Evolutionary conservation across 2,329 filamentous ascomycete species (phyloP), one percentile per base, ranked within the genome.

Genomic region (Drechslera avenae): DNA sequence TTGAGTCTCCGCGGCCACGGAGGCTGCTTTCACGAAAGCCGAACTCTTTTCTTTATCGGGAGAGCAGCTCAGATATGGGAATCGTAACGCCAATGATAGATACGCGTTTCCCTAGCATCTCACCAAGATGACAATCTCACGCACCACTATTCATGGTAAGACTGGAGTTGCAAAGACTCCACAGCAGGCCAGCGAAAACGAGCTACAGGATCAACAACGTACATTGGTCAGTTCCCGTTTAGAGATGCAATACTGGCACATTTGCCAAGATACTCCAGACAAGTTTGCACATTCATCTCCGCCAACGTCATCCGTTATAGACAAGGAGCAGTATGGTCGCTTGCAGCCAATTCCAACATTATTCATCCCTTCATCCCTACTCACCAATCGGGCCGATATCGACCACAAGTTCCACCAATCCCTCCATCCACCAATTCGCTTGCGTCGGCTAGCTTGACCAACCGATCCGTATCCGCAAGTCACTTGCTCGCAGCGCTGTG

Each of bases 331-430:
- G 4, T 41, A 31, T 23, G 33, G 21, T 31, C 18, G 26, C 42
- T 39, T 33, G 30, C 39, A 37, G 31, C 31, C 36, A 2, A 40
- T 33, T 16, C 31, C 17, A 41, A 28, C 17, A 23, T 9, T 37
- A 17, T 34, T 34, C 36, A 18, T 23, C 32, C 14, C 41, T 26
- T 19, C 48, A 40, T 43, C 13, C 32, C 17, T 28, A 28, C 26
- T 17, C n/a, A 5, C 21, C 28, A 46, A 19, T 52, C 44, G 49
- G 49, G 30, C 43, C 44, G 44, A 39, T 9, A 19, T 37, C 28
- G 13, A 19, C 34, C 32, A 43, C 33, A 52, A 48, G 26, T 43
- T 52, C 49, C 49, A 52, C 49, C 49, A 52, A 52, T 52, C 44
- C 26, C 17, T 17, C 12, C 16, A 19, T 13, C 30, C 35, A 30